A percentile compares a stretch with the other conserved stretches of the same genome.
These are phyloP conservation scores for Penicillium capsulatum DNA, from an alignment of 2,329 filamentous ascomycete genomes.

Conservation along the genomic window DNA sequence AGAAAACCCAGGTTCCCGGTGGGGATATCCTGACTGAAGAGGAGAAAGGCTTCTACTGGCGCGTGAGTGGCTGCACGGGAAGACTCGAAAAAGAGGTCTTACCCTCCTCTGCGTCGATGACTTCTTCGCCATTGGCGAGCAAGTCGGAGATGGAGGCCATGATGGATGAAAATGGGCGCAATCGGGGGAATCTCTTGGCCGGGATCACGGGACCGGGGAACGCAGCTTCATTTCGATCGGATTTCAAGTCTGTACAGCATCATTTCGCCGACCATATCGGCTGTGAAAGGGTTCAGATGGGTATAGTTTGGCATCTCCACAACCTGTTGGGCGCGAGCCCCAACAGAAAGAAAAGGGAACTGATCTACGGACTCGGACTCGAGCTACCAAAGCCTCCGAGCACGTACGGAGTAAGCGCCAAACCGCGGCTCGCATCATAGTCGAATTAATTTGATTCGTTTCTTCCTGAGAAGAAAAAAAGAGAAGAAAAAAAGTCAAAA, in stretches of 20 bases:
- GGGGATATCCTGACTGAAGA: slow-evolving; percentile 73
- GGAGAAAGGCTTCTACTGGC: slow-evolving; percentile 71
- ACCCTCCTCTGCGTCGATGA: slow-evolving; percentile 60
- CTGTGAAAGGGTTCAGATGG: too few species aligned
- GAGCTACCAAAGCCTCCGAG: too few species aligned
- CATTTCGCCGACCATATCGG: too few species aligned
- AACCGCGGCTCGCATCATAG: too few species aligned
- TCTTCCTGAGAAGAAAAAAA: too few species aligned
- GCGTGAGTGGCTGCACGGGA: slow-evolving; percentile 1
- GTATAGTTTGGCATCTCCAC: not conserved
- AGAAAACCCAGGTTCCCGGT: slow-evolving; percentile 81
- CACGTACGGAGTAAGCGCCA: too few species aligned
- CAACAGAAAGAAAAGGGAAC: slow-evolving; percentile 25
- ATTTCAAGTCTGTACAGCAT: not conserved
- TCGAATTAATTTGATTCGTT: too few species aligned
- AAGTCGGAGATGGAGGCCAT: slow-evolving; percentile 29
- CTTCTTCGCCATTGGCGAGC: slow-evolving; percentile 45
- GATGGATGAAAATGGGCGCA: too few species aligned
- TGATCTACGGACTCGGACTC: slow-evolving; percentile 8
- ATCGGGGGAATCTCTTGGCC: too few species aligned
- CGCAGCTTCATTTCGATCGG: not conserved
- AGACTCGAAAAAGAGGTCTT: slow-evolving; percentile 14
- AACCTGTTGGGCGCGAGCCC: slow-evolving; percentile 23
- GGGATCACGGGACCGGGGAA: slow-evolving; percentile 15
- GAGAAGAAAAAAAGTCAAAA: too few species aligned